These are phyloP conservation scores for Neonectria neomacrospora DNA, from an alignment of 2,329 filamentous ascomycete species.

Conservation along the genomic window DNA sequence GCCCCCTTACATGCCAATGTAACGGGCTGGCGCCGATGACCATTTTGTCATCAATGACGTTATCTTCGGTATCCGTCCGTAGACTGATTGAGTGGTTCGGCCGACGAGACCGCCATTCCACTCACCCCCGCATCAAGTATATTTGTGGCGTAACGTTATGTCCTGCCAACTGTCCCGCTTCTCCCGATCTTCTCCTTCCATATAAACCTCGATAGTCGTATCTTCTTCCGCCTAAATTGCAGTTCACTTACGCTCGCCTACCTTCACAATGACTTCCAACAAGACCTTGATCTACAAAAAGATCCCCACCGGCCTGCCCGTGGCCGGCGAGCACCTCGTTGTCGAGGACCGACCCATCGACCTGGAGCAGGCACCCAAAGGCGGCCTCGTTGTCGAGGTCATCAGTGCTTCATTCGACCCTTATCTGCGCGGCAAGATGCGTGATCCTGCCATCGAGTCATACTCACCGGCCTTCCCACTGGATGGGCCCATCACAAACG, in stretches of 20 bases:
- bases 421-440: conserved; percentile 86
- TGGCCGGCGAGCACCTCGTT: conserved; percentile 75
- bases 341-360: conserved; percentile 77
- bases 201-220: neutral
- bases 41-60: conserved; percentile 9
- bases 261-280: conserved; percentile 62
- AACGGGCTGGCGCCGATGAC: neutral
- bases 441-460: conserved; percentile 70
- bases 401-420: conserved; percentile 84
- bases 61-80: neutral
- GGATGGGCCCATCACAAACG: conserved; percentile 72
- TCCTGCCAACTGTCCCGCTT: neutral
- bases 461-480: conserved; percentile 65
- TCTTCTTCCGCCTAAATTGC: neutral
- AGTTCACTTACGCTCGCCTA: neutral
- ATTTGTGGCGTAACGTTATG: neutral
- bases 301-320: conserved; percentile 72
- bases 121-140: neutral
- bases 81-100: neutral
- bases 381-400: conserved; percentile 76
- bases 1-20: too few relatives aligned
- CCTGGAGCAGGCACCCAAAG: conserved; percentile 61
- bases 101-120: neutral
- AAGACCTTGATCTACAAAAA: conserved; percentile 81
- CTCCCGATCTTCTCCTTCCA: neutral